These are phyloP conservation scores for Bipolaris cookei DNA, from an alignment of 2,329 filamentous ascomycete genomes.

Conservation along the genomic window DNA sequence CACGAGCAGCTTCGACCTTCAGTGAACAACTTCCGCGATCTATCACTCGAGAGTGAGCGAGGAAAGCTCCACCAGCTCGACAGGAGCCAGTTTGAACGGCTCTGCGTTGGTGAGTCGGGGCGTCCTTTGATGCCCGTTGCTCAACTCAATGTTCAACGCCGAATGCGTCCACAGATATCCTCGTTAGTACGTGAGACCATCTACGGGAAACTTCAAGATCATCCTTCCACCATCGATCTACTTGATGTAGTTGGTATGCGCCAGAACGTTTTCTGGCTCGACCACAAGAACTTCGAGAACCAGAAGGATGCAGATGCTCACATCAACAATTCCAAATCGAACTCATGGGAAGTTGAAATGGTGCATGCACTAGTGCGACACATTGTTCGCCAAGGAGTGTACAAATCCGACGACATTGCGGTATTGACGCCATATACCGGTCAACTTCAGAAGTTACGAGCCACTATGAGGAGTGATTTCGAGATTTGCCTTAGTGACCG, in stretches of 20 bases:
- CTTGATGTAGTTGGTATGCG: constrained; percentile 62
- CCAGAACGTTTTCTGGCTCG: constrained; percentile 65
- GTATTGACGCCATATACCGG: constrained; percentile 71
- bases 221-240: constrained; percentile 44
- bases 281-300: constrained; percentile 61
- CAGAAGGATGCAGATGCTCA: constrained; percentile 14
- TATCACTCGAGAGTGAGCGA: constrained; percentile 59
- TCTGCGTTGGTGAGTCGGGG: constrained; percentile 48
- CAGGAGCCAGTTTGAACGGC: constrained; percentile 66
- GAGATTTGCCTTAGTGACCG: constrained; percentile 69
- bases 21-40: constrained; percentile 59
- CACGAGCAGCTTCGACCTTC: constrained; percentile 67
- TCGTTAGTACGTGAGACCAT: constrained; percentile 63
- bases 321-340: constrained; percentile 57
- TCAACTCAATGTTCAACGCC: constrained; percentile 63
- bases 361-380: constrained; percentile 67
- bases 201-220: constrained; percentile 64
- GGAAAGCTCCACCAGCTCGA: constrained; percentile 63
- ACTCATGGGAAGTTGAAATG: constrained; percentile 69
- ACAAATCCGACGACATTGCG: constrained; percentile 67
- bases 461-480: constrained; percentile 56
- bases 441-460: constrained; percentile 61
- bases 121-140: constrained; percentile 34
- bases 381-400: constrained; percentile 68
- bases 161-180: constrained; percentile 71